A percentile compares a stretch with the other conserved stretches of the same genome.
Evolutionary conservation across 2,329 filamentous ascomycete genomes (phyloP).

Genomic region (Beauveria rudraprayagi): DNA sequence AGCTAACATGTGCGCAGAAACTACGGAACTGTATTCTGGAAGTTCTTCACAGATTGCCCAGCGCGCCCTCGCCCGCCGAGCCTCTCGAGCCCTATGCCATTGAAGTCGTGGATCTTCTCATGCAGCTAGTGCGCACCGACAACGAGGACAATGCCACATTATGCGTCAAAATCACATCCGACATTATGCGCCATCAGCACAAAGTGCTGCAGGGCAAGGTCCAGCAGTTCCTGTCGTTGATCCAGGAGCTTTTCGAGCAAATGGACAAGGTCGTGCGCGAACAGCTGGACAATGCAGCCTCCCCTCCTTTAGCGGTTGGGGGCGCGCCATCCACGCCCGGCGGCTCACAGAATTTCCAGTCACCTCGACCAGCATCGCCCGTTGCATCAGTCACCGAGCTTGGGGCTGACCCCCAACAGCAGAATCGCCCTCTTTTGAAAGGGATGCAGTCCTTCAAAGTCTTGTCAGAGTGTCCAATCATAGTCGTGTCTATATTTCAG

Average conservation of each 20-base stretch:
- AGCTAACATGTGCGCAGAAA: conserved; percentile 46
- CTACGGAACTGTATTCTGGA: conserved; percentile 89
- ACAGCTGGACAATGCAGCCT: conserved; percentile 74
- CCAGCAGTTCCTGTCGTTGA: conserved; percentile 81
- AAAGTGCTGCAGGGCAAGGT: conserved; percentile 73
- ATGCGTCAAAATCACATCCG: conserved; percentile 96
- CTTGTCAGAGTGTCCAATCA: conserved; percentile 93
- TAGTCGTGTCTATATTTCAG: conserved; percentile 97
- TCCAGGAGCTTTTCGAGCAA: conserved; percentile 90
- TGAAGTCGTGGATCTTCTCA: conserved; percentile 83
- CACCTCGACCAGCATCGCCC: conserved; percentile 82
- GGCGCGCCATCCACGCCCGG: conserved; percentile 60
- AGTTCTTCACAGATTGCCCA: conserved; percentile 78
- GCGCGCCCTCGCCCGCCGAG: conserved; percentile 64
- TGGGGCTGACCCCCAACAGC: conserved; percentile 71
- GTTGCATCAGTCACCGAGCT: conserved; percentile 72
- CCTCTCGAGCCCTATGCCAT: conserved; percentile 81
- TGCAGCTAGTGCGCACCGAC: conserved; percentile 80
- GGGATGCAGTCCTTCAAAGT: conserved; percentile 99
- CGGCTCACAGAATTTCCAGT: conserved; percentile 67
- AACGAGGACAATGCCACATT: conserved; percentile 99
- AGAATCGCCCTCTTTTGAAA: conserved; percentile 71
- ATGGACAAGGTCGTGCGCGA: conserved; percentile 94
- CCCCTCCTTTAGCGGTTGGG: conserved; percentile 41
- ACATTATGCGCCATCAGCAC: conserved; percentile 87